A percentile compares a stretch with the other conserved stretches of the same genome.
These are phyloP conservation scores for Verticillium nonalfalfae DNA, from an alignment of 2,329 filamentous ascomycete species.

Conservation along the genomic window DNA sequence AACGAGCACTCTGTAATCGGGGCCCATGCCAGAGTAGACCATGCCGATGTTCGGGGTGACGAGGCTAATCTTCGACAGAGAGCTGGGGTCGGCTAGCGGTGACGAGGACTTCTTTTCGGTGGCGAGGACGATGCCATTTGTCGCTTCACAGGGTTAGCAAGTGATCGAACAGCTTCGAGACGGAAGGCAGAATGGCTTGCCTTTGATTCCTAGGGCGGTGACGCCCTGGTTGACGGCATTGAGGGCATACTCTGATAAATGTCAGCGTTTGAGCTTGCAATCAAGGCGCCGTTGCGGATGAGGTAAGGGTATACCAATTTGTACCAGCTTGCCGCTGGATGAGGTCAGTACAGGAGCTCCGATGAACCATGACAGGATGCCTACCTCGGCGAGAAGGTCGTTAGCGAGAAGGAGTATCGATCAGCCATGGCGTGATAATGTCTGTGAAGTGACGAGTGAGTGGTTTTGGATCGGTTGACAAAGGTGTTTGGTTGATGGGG, in stretches of 20 bases:
- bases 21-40: constrained; percentile 99
- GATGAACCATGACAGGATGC: constrained; percentile 19
- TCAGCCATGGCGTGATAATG: constrained; percentile 69
- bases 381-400: constrained; percentile 98
- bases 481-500: background rate
- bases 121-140: constrained; percentile 96
- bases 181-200: constrained; percentile 36
- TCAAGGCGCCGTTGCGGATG: background rate
- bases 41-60: constrained; percentile 99
- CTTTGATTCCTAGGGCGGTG: constrained; percentile 97
- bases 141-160: constrained; percentile 52
- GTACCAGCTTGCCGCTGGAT: constrained; percentile 90
- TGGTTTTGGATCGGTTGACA: constrained; percentile 9
- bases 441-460: constrained; percentile 1
- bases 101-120: constrained; percentile 99
- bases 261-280: background rate
- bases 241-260: constrained; percentile 83
- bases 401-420: constrained; percentile 98
- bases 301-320: constrained; percentile 61
- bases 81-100: constrained; percentile 89
- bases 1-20: constrained; percentile 94
- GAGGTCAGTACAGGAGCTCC: constrained; percentile 4
- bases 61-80: constrained; percentile 93
- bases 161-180: background rate
- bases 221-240: constrained; percentile 99